Conservation (phyloP, 1,139 yeast genomes). For the Lodderomyces orthopsilosis region DNA sequence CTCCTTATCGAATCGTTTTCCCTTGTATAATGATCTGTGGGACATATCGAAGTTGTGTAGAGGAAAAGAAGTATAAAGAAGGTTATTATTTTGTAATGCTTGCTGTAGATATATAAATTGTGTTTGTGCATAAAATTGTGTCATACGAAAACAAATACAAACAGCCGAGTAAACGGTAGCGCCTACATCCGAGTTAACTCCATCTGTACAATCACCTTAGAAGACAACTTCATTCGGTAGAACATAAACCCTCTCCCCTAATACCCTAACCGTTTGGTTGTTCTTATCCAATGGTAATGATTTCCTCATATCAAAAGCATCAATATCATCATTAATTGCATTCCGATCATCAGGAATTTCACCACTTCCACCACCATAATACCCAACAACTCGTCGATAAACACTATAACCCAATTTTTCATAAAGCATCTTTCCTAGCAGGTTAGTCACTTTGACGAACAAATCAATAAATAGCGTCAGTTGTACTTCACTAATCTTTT, state of each 20-base stretch:
- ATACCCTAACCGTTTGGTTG: conserved; percentile 49
- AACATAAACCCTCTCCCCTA: conserved; percentile 59
- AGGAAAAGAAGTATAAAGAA: not conserved
- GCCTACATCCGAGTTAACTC: not conserved
- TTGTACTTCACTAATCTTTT: conserved; percentile 60
- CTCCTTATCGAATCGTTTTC: conserved; percentile 16
- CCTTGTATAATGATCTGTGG: conserved; percentile 11
- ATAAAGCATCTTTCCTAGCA: conserved; percentile 75
- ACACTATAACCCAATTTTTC: conserved; percentile 84
- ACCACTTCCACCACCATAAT: conserved; percentile 60
- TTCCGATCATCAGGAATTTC: conserved; percentile 46
- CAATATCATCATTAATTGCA: conserved; percentile 59
- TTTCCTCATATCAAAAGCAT: conserved; percentile 87
- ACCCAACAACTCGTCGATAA: conserved; percentile 85
- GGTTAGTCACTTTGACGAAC: conserved; percentile 84
- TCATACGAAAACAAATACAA: not conserved
- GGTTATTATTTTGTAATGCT: not conserved
- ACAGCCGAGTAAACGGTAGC: not conserved
- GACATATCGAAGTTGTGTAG: not conserved
- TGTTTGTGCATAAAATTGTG: not conserved
- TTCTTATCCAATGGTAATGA: conserved; percentile 55
- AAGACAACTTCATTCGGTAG: conserved; percentile 61
- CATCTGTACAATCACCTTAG: conserved; percentile 15
- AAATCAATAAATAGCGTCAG: conserved; percentile 83
- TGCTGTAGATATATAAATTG: not conserved